Evolutionary conservation across 1,284 basidiomycete genomes (phyloP), one percentile per base, ranked within the genome.

Genomic region (Naganishia albida): DNA sequence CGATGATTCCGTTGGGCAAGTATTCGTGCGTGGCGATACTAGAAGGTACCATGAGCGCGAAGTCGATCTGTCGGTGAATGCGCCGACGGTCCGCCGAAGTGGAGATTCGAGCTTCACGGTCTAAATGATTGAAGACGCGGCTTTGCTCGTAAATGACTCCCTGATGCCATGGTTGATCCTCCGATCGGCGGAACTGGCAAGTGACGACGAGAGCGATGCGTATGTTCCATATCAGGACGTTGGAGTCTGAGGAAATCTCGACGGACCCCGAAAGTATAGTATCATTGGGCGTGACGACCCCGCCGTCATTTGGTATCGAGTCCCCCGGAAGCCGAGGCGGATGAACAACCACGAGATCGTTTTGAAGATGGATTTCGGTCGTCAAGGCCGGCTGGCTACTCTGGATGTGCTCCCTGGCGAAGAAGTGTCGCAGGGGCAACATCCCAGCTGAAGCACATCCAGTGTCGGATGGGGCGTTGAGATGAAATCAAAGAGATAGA

Each of bases 211-310:
- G 54, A 10, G 54, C 40, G 42, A 56, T 56, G 12, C 54, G 34
- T 4, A 56, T 56, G n/a, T 56, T 56, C 54, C 54, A 56, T 56
- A 56, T 42, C 4, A 56, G 26, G 25, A 56, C 42, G 26, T 56
- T 43, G 23, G 54, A 56, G 13, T 56, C 42, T n/a, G 54, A 56
- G 7, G 42, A 38, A 28, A 56, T 44, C 15, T 28, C 25, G 40
- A 56, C 54, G 16, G 39, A 56, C n/a, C 54, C 54, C 3, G 54
- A 56, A 3, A 56, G 42, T 15, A 56, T 23, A 15, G 54, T 44
- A 18, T 56, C 54, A 30, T 56, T 28, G 7, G 25, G 2, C 3
- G 40, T n/a, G 12, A 23, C 12, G 12, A 40, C 40, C 20, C 25
- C 39, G 18, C 16, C 26, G 34, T 34, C 34, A 34, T 6, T 34